A percentile compares a stretch with the other conserved stretches of the same genome.
Conservation (phyloP, 2,329 filamentous ascomycete genomes). For the Coniella vitis region DNA sequence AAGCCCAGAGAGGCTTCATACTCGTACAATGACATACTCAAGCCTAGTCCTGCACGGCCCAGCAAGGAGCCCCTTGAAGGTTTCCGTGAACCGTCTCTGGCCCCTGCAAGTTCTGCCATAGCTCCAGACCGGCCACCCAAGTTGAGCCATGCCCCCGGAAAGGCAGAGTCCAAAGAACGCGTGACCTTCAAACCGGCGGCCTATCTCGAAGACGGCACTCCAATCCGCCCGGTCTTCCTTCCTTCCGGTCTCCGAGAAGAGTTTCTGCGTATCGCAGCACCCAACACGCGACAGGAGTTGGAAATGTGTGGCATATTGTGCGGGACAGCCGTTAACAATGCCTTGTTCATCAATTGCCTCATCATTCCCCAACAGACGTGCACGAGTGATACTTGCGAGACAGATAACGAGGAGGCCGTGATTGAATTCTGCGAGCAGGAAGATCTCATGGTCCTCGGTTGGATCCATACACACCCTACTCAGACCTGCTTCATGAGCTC, state of each 20-base stretch:
- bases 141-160: slow-evolving; percentile 18
- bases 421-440: slow-evolving; percentile 86
- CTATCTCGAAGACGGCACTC: slow-evolving; percentile 82
- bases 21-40: slow-evolving; percentile 19
- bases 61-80: slow-evolving; percentile 26
- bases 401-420: slow-evolving; percentile 73
- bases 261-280: slow-evolving; percentile 67
- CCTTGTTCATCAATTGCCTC: slow-evolving; percentile 81
- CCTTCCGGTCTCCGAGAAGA: slow-evolving; percentile 64
- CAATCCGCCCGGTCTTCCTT: slow-evolving; percentile 81
- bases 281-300: slow-evolving; percentile 74
- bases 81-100: neutral
- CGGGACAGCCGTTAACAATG: slow-evolving; percentile 85
- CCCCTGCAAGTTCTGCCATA: slow-evolving; percentile 2
- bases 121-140: slow-evolving; percentile 26
- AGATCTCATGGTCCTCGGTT: slow-evolving; percentile 80
- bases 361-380: slow-evolving; percentile 87
- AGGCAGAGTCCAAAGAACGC: slow-evolving; percentile 40
- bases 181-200: slow-evolving; percentile 80
- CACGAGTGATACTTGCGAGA: slow-evolving; percentile 92
- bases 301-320: slow-evolving; percentile 96
- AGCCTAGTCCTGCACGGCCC: slow-evolving; percentile 26
- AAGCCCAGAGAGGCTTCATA: slow-evolving; percentile 19
- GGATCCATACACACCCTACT: slow-evolving; percentile 96
- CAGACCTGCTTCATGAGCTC: slow-evolving; percentile 98